phyloP scores from a whole-genome alignment of 2,329 filamentous ascomycete genomes.

The Nectriaceae sp. region DNA sequence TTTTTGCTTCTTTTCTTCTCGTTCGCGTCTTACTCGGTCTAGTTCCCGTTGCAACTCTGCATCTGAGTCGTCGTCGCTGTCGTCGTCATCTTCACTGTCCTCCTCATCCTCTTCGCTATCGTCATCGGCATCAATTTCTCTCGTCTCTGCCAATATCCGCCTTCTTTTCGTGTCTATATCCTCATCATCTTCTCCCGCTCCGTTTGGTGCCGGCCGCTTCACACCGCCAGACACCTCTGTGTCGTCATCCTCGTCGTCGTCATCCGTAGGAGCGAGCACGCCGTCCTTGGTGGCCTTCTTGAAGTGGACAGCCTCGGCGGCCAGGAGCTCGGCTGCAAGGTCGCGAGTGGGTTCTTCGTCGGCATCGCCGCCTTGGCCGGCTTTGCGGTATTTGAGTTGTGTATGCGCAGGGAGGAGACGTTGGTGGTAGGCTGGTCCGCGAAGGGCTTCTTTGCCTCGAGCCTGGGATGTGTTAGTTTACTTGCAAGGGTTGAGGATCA shows the following conservation, averaged over 20 bases:
- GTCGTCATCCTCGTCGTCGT: slow-evolving; percentile 52
- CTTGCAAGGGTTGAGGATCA: not conserved
- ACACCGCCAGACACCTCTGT: slow-evolving; percentile 38
- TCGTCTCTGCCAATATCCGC: slow-evolving; percentile 82
- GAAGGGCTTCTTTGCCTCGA: slow-evolving; percentile 89
- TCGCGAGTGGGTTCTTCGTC: slow-evolving; percentile 71
- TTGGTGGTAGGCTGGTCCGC: slow-evolving; percentile 94
- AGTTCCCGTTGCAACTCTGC: slow-evolving; percentile 90
- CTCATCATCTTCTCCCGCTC: slow-evolving; percentile 37
- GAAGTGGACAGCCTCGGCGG: slow-evolving; percentile 85
- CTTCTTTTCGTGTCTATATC: slow-evolving; percentile 78
- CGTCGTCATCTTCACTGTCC: slow-evolving; percentile 46
- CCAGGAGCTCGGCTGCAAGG: slow-evolving; percentile 84
- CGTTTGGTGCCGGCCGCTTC: slow-evolving; percentile 58
- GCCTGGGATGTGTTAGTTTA: slow-evolving; percentile 56
- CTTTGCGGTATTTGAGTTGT: slow-evolving; percentile 81
- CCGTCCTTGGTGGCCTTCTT: slow-evolving; percentile 78
- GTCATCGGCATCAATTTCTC: slow-evolving; percentile 80
- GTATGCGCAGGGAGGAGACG: slow-evolving; percentile 92
- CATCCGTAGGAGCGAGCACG: slow-evolving; percentile 45
- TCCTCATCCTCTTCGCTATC: slow-evolving; percentile 63
- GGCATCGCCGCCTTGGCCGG: slow-evolving; percentile 86
- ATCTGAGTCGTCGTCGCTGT: slow-evolving; percentile 56
- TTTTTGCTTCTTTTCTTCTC: slow-evolving; percentile 45
- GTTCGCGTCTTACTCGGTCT: slow-evolving; percentile 86